These are phyloP conservation scores for Gossypium trilobum DNA, from an alignment of 441 rosid species.

Conservation along the genomic window DNA sequence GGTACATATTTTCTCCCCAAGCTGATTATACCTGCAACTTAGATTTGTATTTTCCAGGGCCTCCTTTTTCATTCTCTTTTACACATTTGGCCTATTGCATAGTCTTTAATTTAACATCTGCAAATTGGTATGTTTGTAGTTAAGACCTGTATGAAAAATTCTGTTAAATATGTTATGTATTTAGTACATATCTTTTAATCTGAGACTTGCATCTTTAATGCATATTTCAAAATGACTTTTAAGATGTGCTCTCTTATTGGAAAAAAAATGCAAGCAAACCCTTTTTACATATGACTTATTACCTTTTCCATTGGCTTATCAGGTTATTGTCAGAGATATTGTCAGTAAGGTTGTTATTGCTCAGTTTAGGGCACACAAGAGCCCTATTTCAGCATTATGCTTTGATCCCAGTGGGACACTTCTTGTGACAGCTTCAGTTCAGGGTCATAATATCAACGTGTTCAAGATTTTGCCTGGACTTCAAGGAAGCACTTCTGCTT, in stretches of 20 bases:
- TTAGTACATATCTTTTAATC: background rate
- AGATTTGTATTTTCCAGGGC: conserved; percentile 1
- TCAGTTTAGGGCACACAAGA: conserved; percentile 89
- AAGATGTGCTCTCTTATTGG: background rate
- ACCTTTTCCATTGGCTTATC: conserved; percentile 17
- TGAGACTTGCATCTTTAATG: background rate
- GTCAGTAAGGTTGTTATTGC: conserved; percentile 52
- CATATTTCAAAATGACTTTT: background rate
- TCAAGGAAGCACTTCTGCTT: conserved; percentile 32
- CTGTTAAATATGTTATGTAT: background rate
- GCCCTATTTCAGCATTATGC: conserved; percentile 81
- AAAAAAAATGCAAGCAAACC: background rate
- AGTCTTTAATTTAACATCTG: background rate
- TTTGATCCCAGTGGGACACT: conserved; percentile 92
- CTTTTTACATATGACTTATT: background rate
- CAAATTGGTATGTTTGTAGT: background rate
- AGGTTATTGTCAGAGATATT: conserved; percentile 82
- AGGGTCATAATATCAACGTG: conserved; percentile 81
- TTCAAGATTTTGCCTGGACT: conserved; percentile 62
- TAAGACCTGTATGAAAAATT: background rate
- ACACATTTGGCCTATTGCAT: background rate
- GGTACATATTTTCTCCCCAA: conserved; percentile 37
- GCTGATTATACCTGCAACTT: conserved; percentile 5
- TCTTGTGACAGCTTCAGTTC: conserved; percentile 83
- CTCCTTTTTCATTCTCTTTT: conserved; percentile 3